Percentiles rank a stretch among this genome's conserved stretches.
These are phyloP conservation scores for Eremochloa ophiuroides DNA, from an alignment of 176 grass and related monocot genomes.

Conservation along the genomic window DNA sequence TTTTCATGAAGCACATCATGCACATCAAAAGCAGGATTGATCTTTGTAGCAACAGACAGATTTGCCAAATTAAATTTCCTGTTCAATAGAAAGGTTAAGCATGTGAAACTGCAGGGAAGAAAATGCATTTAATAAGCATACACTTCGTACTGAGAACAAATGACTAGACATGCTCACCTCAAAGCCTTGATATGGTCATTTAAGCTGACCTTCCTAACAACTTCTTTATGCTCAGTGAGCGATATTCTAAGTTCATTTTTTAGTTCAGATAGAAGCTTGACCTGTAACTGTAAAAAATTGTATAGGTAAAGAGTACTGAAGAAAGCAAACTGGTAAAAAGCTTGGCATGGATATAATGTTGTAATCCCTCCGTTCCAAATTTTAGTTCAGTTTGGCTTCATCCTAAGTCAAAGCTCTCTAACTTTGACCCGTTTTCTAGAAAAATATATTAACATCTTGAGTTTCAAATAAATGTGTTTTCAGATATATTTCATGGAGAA, in stretches of 20 bases:
- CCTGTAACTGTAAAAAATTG: slow-evolving; percentile 47
- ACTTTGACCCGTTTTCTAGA: background rate
- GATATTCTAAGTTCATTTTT: slow-evolving; percentile 70
- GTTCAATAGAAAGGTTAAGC: slow-evolving; percentile 17
- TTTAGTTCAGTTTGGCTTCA: background rate
- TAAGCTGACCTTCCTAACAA: slow-evolving; percentile 48
- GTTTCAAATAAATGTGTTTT: background rate
- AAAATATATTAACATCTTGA: background rate
- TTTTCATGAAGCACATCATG: slow-evolving; percentile 15
- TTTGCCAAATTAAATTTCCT: slow-evolving; percentile 38
- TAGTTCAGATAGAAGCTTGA: slow-evolving; percentile 50
- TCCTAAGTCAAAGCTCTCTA: background rate
- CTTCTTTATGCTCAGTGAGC: slow-evolving; percentile 57
- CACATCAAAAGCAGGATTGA: slow-evolving; percentile 22
- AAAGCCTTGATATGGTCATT: slow-evolving; percentile 56
- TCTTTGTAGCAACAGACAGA: slow-evolving; percentile 1
- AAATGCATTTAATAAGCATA: slow-evolving; percentile 16
- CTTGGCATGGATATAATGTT: background rate
- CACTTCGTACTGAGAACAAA: slow-evolving; percentile 5
- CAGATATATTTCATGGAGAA: background rate
- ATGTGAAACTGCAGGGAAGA: slow-evolving; percentile 18
- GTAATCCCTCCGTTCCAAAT: background rate
- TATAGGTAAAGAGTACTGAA: slow-evolving; percentile 20
- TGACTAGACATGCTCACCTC: slow-evolving; percentile 39
- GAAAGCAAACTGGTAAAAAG: background rate